A percentile compares a stretch with the other conserved stretches of the same genome.
phyloP scores from a whole-genome alignment of 1,284 basidiomycete species.

The Abortiporus biennis region DNA sequence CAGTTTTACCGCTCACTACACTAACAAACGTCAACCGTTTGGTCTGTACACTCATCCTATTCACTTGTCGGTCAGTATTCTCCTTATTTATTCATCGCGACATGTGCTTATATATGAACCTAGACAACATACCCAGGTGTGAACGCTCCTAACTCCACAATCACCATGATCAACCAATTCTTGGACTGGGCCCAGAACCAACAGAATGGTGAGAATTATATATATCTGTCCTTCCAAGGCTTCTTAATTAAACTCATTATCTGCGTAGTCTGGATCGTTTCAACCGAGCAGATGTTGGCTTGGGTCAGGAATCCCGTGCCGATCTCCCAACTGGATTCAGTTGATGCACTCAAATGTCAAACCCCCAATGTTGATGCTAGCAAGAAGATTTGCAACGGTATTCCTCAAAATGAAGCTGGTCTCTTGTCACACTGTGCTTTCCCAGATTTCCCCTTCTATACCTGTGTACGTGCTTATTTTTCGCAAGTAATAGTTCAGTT shows the following conservation, averaged over 20 bases:
- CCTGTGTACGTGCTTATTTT: constrained; percentile 46
- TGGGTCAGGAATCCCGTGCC: constrained; percentile 73
- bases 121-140: constrained; percentile 55
- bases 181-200: constrained; percentile 78
- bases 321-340: constrained; percentile 47
- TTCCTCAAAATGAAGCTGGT: constrained; percentile 57
- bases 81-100: not conserved
- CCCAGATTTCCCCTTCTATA: constrained; percentile 71
- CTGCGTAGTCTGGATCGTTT: constrained; percentile 69
- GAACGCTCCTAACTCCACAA: constrained; percentile 40
- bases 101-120: constrained; percentile 8
- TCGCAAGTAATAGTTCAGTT: not conserved
- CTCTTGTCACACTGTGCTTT: constrained; percentile 59
- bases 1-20: constrained; percentile 73
- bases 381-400: constrained; percentile 68
- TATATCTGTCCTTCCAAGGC: not conserved
- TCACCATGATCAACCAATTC: constrained; percentile 73
- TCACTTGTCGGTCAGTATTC: constrained; percentile 53
- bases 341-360: constrained; percentile 54
- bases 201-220: constrained; percentile 44
- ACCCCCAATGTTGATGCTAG: constrained; percentile 49
- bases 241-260: constrained; percentile 5
- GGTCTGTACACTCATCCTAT: constrained; percentile 82
- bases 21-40: constrained; percentile 68
- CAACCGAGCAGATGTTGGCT: constrained; percentile 65